Percentiles rank a stretch among this genome's conserved stretches.
These are phyloP conservation scores for Ogataea paraovalis DNA, from an alignment of 805 yeast species.

Conservation along the genomic window DNA sequence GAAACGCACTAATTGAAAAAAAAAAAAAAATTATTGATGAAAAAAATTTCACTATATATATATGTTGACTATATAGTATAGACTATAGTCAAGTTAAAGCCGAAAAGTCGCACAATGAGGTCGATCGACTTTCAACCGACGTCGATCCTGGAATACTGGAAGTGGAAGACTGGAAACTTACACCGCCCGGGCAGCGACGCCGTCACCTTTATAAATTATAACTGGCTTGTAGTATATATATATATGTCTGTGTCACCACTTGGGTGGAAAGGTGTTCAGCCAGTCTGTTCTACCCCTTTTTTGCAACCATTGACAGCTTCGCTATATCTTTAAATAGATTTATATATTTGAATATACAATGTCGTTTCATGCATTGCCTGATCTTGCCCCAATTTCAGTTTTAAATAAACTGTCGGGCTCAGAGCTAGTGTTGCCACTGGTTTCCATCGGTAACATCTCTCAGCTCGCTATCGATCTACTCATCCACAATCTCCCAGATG, in stretches of 20 bases:
- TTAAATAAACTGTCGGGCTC: conserved; percentile 28
- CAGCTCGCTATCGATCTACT: conserved; percentile 76
- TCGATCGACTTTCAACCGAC: background rate
- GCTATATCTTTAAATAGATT: too few relatives aligned
- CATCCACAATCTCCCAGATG: conserved; percentile 51
- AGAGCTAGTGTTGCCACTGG: conserved; percentile 67
- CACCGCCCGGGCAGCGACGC: too few relatives aligned
- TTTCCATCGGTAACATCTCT: conserved; percentile 87
- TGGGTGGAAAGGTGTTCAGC: too few relatives aligned
- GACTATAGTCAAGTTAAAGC: background rate
- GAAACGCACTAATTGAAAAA: too few relatives aligned
- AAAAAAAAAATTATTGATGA: background rate
- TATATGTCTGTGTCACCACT: too few relatives aligned
- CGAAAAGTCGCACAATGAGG: background rate
- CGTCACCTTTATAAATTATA: too few relatives aligned
- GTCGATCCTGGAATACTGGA: background rate
- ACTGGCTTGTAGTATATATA: too few relatives aligned
- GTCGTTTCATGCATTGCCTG: conserved; percentile 25
- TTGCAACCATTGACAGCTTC: too few relatives aligned
- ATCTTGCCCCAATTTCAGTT: conserved; percentile 19
- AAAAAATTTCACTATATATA: too few relatives aligned
- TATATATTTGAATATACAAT: conserved; percentile 9
- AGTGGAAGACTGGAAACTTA: too few relatives aligned
- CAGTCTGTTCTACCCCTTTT: too few relatives aligned
- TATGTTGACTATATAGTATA: too few relatives aligned